Evolutionary conservation across 139 green algal species (phyloP), one percentile per base, ranked within the genome.

Genomic region (Microglena sp.): DNA sequence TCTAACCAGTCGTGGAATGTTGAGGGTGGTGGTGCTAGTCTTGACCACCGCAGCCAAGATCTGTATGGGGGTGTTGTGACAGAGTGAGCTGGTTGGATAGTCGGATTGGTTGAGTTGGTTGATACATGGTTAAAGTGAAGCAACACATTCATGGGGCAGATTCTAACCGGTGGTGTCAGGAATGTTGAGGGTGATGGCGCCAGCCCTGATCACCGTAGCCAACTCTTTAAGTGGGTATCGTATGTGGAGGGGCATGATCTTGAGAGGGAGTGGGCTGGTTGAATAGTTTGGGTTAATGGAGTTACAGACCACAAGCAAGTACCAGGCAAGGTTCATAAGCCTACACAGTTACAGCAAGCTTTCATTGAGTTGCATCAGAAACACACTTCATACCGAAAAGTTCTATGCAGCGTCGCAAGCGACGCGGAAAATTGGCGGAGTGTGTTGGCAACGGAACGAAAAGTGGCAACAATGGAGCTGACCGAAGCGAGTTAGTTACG

Each of bases 101-200:
- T n/a, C 27, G 4, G 45, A 56, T 56, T n/a, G 45, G 45, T 7
- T n/a, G n/a, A n/a, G n/a, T n/a, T n/a, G n/a, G n/a, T n/a, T n/a
- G n/a, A n/a, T 50, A 50, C 40, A 18, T 24, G 15, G 40, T 50
- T 24, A 50, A 18, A 50, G 18, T 11, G 11, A 18, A 50, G 15
- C 40, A 50, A 24, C 86, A 79, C 96, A 98, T 78, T 98, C 93
- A 44, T 90, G 77, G 5, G 93, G 93, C 67, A 99, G 78, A 71
- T 83, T 92, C 87, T 91, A 97, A 21, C 57, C 71, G 0, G 71
- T 73, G 24, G 71, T 77, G 60, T 82, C 75, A 30, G 93, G 93
- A 74, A 99, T 99, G 83, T 98, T 98, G 60, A 99, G 77, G 1
- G 93, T 99, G 18, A 93, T 99, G 32, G 93, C 93, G 30, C 93